A percentile compares a stretch with the other conserved stretches of the same genome.
phyloP scores from a whole-genome alignment of 202 grass and related monocot genomes.

The Carex sylvatica region DNA sequence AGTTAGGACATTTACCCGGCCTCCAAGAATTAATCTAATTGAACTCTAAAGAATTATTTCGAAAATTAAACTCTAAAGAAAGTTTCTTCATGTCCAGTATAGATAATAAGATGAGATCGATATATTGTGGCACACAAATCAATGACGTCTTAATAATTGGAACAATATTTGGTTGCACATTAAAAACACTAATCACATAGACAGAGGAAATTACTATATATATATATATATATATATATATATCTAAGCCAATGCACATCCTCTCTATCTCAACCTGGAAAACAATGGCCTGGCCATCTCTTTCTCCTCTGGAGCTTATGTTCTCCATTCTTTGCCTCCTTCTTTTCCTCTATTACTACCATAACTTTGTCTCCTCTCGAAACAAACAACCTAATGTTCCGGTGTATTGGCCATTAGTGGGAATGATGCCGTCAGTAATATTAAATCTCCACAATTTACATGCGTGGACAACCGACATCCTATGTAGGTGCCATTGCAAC shows the following conservation, averaged over 20 bases:
- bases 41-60: too few species aligned
- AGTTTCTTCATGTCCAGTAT: too few species aligned
- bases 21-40: too few species aligned
- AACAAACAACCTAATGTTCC: constrained; percentile 31
- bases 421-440: constrained; percentile 65
- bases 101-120: not conserved
- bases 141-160: not conserved
- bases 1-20: too few species aligned
- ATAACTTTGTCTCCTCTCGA: constrained; percentile 28
- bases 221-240: not conserved
- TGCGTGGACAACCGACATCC: constrained; percentile 34
- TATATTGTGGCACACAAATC: not conserved
- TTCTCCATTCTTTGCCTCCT: constrained; percentile 45
- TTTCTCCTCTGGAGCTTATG: constrained; percentile 24
- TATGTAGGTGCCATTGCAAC: constrained; percentile 31
- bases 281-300: constrained; percentile 10
- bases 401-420: constrained; percentile 51
- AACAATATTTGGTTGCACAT: not conserved
- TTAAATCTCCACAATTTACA: constrained; percentile 49
- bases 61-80: too few species aligned
- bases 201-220: not conserved
- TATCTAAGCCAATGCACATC: constrained; percentile 1
- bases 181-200: not conserved
- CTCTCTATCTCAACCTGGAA: not conserved
- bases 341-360: constrained; percentile 39